Evolutionary conservation across 2,329 filamentous ascomycete genomes (phyloP), one percentile per base, ranked within the genome.

Genomic region (Esteya vermicola): DNA sequence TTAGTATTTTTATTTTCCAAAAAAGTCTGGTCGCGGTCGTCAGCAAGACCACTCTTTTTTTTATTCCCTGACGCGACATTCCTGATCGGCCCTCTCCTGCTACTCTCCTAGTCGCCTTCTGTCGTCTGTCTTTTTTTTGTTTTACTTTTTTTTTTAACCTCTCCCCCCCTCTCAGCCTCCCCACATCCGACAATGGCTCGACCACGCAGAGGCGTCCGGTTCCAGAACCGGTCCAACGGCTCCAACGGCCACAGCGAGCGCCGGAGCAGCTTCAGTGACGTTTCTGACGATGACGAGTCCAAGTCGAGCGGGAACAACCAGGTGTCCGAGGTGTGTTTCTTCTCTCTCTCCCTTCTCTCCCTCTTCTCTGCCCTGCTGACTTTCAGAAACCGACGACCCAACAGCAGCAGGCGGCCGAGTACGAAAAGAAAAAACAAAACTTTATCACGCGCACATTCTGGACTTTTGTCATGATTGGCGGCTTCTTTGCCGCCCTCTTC

Each of bases 371-470:
- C 16, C 12, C 20, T 20, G 27, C 23, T 10, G 20, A 44, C 48
- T 26, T 22, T 9, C 41, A 72, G 65, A 69, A 67, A 50, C 54
- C 59, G 10, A 52, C 61, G 9, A 53, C 58, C 27, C 51, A 57
- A 42, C 59, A 63, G 34, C 59, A 65, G 45, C 57, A 62, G 45
- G 57, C 57, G 39, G 58, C 60, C 53, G 91, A 95, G 46, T 95
- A 93, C 59, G 86, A 96, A 57, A 96, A 96, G 75, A 98, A 98
- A 64, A 95, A 93, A 67, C 81, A 86, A 60, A 94, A 91, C 59
- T 96, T 98, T 67, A 83, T 95, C 54, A 93, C 86, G 30, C 80
- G 91, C 54, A 89, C 89, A 40, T 85, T 95, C 69, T 98, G 91
- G 91, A 95, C 85, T 4, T 80, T 98, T 48, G 80, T 94, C 63